These are phyloP conservation scores for Basipetospora chlamydospora DNA, from an alignment of 2,329 filamentous ascomycete species.

Conservation along the genomic window DNA sequence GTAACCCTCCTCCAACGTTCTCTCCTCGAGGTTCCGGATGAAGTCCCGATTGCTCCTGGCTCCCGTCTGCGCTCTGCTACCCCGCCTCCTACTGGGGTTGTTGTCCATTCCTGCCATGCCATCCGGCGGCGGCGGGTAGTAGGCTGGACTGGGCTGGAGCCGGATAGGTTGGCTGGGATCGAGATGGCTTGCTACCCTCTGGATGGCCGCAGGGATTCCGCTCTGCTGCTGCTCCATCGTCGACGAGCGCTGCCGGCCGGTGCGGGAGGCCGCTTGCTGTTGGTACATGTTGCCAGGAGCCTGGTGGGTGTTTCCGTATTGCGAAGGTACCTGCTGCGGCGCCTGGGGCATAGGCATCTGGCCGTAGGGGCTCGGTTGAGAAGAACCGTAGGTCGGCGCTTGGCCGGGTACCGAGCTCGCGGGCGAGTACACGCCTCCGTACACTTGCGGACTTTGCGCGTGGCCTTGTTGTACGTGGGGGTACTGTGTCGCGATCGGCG, in stretches of 20 bases:
- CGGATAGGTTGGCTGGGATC: conserved; percentile 91
- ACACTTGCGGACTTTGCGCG: conserved; percentile 48
- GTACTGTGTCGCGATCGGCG: conserved; percentile 28
- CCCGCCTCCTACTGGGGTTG: conserved; percentile 47
- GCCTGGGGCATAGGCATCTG: conserved; percentile 59
- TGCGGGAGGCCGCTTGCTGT: conserved; percentile 39
- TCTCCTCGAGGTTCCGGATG: conserved; percentile 85
- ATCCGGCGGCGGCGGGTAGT: conserved; percentile 87
- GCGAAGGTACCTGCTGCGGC: conserved; percentile 50
- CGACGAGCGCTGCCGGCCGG: conserved; percentile 74
- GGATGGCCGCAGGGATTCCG: conserved; percentile 82
- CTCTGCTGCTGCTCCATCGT: conserved; percentile 94
- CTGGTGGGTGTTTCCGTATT: conserved; percentile 43
- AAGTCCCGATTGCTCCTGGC: conserved; percentile 64
- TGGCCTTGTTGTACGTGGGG: conserved; percentile 23
- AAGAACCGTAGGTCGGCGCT: conserved; percentile 63
- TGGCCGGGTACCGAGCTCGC: conserved; percentile 21
- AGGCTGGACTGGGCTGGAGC: conserved; percentile 87
- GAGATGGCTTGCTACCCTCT: conserved; percentile 87
- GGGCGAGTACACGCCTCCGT: conserved; percentile 67
- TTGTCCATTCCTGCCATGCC: conserved; percentile 54
- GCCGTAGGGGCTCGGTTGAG: conserved; percentile 56
- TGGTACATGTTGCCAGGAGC: conserved; percentile 52
- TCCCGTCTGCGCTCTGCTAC: conserved; percentile 53
- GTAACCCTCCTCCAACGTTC: conserved; percentile 85